Base-by-base conservation (phyloP, 1,284 basidiomycete species). In the Apiotrichum sp. region DNA sequence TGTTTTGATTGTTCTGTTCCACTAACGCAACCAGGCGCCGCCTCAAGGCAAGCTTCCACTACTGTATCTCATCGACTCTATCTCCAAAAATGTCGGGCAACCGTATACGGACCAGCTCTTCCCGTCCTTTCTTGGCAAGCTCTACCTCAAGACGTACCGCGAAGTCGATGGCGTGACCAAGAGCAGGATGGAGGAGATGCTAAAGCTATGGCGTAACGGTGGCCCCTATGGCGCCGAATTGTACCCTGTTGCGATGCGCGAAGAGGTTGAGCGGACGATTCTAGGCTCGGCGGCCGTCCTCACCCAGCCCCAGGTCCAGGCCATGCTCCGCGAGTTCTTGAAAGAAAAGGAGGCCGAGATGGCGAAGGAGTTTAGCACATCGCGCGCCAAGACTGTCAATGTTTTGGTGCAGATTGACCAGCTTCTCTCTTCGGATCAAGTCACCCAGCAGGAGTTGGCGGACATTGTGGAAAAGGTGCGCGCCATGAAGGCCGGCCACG, bases 31-130 rank as follows among this genome's bases (percentile, higher is more conserved):
- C 62, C 76, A 93, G 91, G 89, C 91, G n/a, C 85, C 84, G n/a
- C 85, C 88, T 11, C 86, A 85, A 77, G 86, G 89, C 81, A 95
- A 97, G 74, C 81, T 99, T 4, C 95, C 96, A 0, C 82, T 89
- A 0, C 89, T 98, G 66, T 99, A 98, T 74, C 82, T 98, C 10
- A 81, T 98, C 69, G 96, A 98, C 71, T 93, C 93, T 14, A 93
- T 99, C 59, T 89, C 88, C 50, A 97, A 97, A 77, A 96, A 96
- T 77, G 85, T 93, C 42, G 92, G 85, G 62, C 83, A 88, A 45
- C 91, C 92, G 11, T 97, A 95, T 76, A 88, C 89, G 32, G 83
- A 84, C 58, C 82, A 84, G 58, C 90, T 93, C 65, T 80, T 88
- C 22, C 81, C 84, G 5, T 61, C 64, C 3, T 82, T 89, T 67